Evolutionary conservation across 208 protist species (phyloP).

Genomic region (Trypanosoma theileri): DNA sequence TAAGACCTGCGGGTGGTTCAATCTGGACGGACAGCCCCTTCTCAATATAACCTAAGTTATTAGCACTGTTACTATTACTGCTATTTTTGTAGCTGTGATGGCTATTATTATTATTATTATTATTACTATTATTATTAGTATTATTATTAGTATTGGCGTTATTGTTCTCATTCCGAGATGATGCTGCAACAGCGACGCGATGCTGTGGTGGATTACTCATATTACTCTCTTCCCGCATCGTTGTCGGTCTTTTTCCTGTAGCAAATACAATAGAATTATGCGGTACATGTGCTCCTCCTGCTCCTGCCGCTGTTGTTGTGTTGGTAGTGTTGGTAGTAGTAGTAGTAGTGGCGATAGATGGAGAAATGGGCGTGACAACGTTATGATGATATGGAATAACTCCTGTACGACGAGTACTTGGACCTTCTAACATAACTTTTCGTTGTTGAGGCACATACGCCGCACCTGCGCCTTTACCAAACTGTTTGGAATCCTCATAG

Average conservation of each 20-base stretch:
- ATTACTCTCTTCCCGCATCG: constrained; percentile 12
- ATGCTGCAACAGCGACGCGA: background rate
- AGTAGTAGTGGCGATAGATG: background rate
- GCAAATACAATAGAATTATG: constrained; percentile 27
- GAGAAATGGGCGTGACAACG: background rate
- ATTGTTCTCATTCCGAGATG: constrained; percentile 10
- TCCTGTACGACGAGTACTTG: constrained; percentile 3
- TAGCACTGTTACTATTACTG: constrained; percentile 5
- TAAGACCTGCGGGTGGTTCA: constrained; percentile 34
- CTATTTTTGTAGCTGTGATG: background rate
- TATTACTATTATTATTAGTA: constrained; percentile 1
- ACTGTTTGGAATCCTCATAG: constrained; percentile 53
- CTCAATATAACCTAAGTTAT: constrained; percentile 7
- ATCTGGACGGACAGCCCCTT: background rate
- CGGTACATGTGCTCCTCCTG: too few species aligned
- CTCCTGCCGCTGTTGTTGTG: too few species aligned
- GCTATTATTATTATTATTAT: background rate
- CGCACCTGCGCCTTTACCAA: constrained; percentile 16
- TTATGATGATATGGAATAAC: constrained; percentile 5
- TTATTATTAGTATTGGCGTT: background rate
- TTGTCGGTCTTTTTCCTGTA: constrained; percentile 6
- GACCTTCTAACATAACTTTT: constrained; percentile 35
- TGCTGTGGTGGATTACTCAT: background rate
- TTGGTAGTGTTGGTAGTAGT: background rate
- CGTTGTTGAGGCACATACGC: constrained; percentile 35